Evolutionary conservation across 257 asterid species (phyloP).

Genomic region (Solanum appendiculatum): DNA sequence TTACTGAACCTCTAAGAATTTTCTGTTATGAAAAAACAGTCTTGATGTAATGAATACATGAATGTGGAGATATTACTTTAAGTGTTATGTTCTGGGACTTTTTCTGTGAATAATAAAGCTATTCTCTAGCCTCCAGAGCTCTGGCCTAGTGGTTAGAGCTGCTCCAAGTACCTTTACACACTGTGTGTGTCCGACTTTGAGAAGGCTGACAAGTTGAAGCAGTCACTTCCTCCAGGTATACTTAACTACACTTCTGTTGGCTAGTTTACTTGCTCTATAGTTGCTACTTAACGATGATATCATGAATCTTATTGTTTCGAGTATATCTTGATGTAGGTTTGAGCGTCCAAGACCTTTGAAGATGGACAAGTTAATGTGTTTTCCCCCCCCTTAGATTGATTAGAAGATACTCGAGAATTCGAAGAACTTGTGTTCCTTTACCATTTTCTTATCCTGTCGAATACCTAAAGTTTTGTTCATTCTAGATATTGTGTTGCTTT

Average conservation of each 20-base stretch:
- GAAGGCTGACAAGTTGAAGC: conserved; percentile 27
- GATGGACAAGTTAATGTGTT: neutral
- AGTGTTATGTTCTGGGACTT: neutral
- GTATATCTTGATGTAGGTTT: too few relatives aligned
- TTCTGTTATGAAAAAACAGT: too few relatives aligned
- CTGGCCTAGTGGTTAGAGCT: neutral
- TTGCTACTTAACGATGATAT: too few relatives aligned
- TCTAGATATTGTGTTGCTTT: neutral
- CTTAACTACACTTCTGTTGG: too few relatives aligned
- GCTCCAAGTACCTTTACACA: conserved; percentile 22
- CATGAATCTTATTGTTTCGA: too few relatives aligned
- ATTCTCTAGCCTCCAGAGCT: neutral
- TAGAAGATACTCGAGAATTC: neutral
- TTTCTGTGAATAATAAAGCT: too few relatives aligned
- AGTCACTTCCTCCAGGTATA: conserved; percentile 24
- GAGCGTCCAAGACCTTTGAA: conserved; percentile 22
- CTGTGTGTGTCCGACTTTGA: conserved; percentile 14
- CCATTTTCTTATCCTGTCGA: neutral
- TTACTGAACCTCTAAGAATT: neutral
- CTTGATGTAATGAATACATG: too few relatives aligned
- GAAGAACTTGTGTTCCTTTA: neutral
- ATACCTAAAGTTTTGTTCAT: neutral
- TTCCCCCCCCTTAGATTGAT: neutral
- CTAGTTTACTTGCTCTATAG: too few relatives aligned
- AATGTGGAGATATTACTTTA: neutral